Conservation (phyloP, 441 rosid genomes). For the Erodium moschatum region DNA sequence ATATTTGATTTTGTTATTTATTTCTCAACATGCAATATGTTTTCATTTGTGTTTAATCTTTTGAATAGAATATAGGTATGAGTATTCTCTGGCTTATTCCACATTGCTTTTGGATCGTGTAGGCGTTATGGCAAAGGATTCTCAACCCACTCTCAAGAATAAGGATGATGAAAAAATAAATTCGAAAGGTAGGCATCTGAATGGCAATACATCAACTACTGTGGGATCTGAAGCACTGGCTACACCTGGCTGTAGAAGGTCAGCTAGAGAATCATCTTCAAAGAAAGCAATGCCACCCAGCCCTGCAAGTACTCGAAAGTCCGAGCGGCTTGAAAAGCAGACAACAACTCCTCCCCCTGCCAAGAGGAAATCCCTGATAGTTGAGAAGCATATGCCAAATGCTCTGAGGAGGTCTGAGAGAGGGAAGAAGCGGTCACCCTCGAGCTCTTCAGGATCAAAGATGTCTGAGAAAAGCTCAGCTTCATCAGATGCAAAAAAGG, state of each 20-base stretch:
- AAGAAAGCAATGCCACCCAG: slow-evolving; percentile 30
- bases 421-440: slow-evolving; percentile 35
- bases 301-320: slow-evolving; percentile 37
- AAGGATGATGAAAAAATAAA: slow-evolving; percentile 31
- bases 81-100: background rate
- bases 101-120: background rate
- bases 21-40: background rate
- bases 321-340: slow-evolving; percentile 44
- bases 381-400: slow-evolving; percentile 34
- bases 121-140: slow-evolving; percentile 30
- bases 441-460: slow-evolving; percentile 37
- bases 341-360: slow-evolving; percentile 32
- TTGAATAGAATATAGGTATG: background rate
- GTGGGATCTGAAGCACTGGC: slow-evolving; percentile 14
- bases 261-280: slow-evolving; percentile 32
- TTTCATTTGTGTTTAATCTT: background rate
- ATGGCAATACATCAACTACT: slow-evolving; percentile 30
- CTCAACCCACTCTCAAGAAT: slow-evolving; percentile 24
- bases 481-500: slow-evolving; percentile 23
- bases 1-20: background rate
- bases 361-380: slow-evolving; percentile 31
- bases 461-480: slow-evolving; percentile 27
- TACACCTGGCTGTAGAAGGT: slow-evolving; percentile 34
- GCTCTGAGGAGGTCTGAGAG: slow-evolving; percentile 55
- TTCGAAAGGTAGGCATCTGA: slow-evolving; percentile 28